Evolutionary conservation across 2,329 filamentous ascomycete genomes (phyloP).

Genomic region (Acrocalymma vagum): DNA sequence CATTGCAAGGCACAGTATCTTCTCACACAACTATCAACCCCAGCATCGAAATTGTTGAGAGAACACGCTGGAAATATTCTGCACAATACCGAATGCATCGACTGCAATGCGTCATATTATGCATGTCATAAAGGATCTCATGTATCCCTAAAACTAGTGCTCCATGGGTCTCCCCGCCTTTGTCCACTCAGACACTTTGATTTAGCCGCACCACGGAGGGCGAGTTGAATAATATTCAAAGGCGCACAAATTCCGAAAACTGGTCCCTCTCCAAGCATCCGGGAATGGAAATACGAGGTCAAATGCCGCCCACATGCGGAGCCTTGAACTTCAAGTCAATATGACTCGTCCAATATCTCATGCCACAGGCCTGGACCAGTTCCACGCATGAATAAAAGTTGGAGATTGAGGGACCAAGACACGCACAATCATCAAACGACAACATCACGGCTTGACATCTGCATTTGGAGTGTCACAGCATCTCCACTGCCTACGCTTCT

Average conservation of each 20-base stretch:
- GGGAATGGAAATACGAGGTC: conserved; percentile 6
- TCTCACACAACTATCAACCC: too few species aligned
- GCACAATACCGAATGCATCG: conserved; percentile 10
- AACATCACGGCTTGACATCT: conserved; percentile 2
- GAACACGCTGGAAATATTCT: conserved; percentile 6
- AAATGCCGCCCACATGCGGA: conserved; percentile 1
- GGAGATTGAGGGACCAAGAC: conserved; percentile 5
- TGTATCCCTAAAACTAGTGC: neutral
- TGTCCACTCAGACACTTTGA: conserved; percentile 4
- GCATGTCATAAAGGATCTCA: conserved; percentile 17
- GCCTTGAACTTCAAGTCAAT: too few species aligned
- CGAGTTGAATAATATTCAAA: conserved; percentile 4
- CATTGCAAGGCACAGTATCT: too few species aligned
- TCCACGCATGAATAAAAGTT: conserved; percentile 2
- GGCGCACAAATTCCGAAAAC: conserved; percentile 9
- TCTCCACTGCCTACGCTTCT: conserved; percentile 11
- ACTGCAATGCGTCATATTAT: conserved; percentile 18
- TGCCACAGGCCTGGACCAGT: conserved; percentile 3
- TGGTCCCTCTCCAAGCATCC: conserved; percentile 3
- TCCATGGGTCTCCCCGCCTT: conserved; percentile 7
- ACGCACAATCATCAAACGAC: conserved; percentile 4
- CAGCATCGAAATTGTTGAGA: conserved; percentile 12
- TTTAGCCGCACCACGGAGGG: conserved; percentile 18
- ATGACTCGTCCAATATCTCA: conserved; percentile 12
- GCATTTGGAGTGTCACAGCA: conserved; percentile 15